Percentiles rank a stretch among this genome's conserved stretches.
Evolutionary conservation across 2,329 filamentous ascomycete species (phyloP).

Genomic region (Penicillium nordicum): DNA sequence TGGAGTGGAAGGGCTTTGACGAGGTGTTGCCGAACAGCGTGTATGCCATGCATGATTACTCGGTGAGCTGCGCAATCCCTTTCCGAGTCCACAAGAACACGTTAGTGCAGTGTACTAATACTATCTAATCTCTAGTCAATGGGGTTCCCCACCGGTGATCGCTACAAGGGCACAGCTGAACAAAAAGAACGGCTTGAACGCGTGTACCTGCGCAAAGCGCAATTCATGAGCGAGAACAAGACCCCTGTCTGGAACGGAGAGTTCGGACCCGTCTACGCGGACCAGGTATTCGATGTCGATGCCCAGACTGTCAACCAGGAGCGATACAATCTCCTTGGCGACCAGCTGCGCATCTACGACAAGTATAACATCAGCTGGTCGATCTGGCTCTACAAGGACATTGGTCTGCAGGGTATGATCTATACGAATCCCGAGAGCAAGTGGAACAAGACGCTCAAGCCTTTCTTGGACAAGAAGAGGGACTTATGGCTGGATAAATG

Average conservation of each 20-base stretch:
- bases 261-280: slow-evolving; percentile 46
- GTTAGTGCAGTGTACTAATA: neutral
- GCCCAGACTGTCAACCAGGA: slow-evolving; percentile 42
- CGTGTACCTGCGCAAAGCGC: slow-evolving; percentile 47
- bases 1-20: slow-evolving; percentile 47
- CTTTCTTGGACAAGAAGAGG: slow-evolving; percentile 57
- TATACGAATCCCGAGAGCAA: slow-evolving; percentile 46
- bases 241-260: slow-evolving; percentile 55
- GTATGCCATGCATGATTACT: slow-evolving; percentile 47
- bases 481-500: slow-evolving; percentile 54
- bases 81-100: neutral
- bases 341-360: slow-evolving; percentile 52
- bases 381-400: slow-evolving; percentile 60
- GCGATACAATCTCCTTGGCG: slow-evolving; percentile 47
- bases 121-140: slow-evolving; percentile 25
- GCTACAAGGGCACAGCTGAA: slow-evolving; percentile 42
- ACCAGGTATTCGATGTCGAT: slow-evolving; percentile 27
- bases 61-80: slow-evolving; percentile 19
- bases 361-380: slow-evolving; percentile 54
- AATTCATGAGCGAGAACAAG: slow-evolving; percentile 45
- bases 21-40: slow-evolving; percentile 44
- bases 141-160: slow-evolving; percentile 43
- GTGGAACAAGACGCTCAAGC: slow-evolving; percentile 52
- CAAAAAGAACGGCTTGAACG: slow-evolving; percentile 43
- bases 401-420: slow-evolving; percentile 56